Conservation (phyloP, 352 stramenopile species). For the Phytopythium oedochilum region DNA sequence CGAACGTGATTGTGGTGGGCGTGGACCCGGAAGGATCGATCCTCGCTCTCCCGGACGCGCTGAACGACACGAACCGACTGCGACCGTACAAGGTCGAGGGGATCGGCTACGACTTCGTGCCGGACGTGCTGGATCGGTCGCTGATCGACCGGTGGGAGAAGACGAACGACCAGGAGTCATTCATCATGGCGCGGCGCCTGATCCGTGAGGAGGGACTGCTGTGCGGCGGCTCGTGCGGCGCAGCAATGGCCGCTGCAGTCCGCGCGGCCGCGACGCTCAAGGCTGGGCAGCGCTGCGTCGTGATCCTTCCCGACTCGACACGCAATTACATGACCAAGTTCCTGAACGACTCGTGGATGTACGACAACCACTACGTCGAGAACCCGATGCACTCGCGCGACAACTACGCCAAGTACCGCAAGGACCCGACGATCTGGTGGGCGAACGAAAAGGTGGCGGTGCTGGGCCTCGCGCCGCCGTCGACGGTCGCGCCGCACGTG, state of each 20-base stretch:
- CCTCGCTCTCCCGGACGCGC: conserved; percentile 82
- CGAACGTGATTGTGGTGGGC: conserved; percentile 79
- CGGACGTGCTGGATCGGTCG: conserved; percentile 89
- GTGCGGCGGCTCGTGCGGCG: conserved; percentile 91
- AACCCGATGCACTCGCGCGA: conserved; percentile 64
- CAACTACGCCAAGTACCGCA: conserved; percentile 66
- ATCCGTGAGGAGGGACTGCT: conserved; percentile 95
- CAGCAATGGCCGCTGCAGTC: conserved; percentile 81
- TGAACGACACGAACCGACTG: conserved; percentile 92
- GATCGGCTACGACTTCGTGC: conserved; percentile 97
- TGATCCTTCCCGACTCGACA: conserved; percentile 93
- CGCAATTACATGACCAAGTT: conserved; percentile 99
- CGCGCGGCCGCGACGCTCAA: conserved; percentile 72
- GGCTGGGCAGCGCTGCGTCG: conserved; percentile 90
- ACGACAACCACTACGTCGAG: conserved; percentile 64
- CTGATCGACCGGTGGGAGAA: conserved; percentile 95
- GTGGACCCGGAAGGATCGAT: conserved; percentile 92
- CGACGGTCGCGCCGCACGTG: conserved; percentile 81
- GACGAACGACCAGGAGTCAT: conserved; percentile 91
- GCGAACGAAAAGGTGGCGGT: conserved; percentile 80
- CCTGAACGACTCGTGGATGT: conserved; percentile 94
- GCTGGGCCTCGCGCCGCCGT: conserved; percentile 68
- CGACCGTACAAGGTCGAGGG: conserved; percentile 92
- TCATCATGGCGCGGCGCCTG: conserved; percentile 92
- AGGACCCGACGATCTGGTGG: conserved; percentile 90